Conservation (phyloP, 306 rosid species). For the Rosa rugosa region DNA sequence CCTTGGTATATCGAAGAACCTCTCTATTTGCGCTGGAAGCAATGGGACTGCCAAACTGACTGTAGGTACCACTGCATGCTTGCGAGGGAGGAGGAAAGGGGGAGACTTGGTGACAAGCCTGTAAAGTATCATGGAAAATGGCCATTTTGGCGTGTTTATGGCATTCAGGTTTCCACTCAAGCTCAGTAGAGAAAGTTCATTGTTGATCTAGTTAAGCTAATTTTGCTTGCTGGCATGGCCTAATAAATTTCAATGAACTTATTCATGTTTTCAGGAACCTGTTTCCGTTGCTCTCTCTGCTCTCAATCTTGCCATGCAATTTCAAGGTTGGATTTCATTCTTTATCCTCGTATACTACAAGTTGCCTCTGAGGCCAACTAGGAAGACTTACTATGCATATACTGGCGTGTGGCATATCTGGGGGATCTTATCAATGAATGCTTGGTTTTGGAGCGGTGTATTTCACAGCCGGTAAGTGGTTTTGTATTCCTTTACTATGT, state of each 20-base stretch:
- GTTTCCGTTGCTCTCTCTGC: constrained; percentile 86
- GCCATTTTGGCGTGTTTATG: constrained; percentile 87
- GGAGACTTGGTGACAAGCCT: constrained; percentile 65
- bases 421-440: constrained; percentile 80
- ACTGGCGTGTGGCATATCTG: constrained; percentile 94
- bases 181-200: constrained; percentile 18
- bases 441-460: constrained; percentile 93
- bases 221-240: constrained; percentile 22
- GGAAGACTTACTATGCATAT: constrained; percentile 74
- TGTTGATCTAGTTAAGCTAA: constrained; percentile 6
- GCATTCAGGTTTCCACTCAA: constrained; percentile 71
- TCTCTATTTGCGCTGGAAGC: constrained; percentile 88
- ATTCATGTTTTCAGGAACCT: constrained; percentile 69
- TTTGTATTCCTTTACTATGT: not conserved
- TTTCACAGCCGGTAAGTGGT: constrained; percentile 81
- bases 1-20: constrained; percentile 99
- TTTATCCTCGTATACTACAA: constrained; percentile 89
- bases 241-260: constrained; percentile 14
- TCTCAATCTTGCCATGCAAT: constrained; percentile 91
- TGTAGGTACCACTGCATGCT: constrained; percentile 92
- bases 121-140: constrained; percentile 93
- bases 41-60: constrained; percentile 93
- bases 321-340: constrained; percentile 98
- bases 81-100: constrained; percentile 84
- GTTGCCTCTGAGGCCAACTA: constrained; percentile 65